Base-by-base conservation (phyloP, 371 early-diverging fungal genomes). In the Zancudomyces culisetae region DNA sequence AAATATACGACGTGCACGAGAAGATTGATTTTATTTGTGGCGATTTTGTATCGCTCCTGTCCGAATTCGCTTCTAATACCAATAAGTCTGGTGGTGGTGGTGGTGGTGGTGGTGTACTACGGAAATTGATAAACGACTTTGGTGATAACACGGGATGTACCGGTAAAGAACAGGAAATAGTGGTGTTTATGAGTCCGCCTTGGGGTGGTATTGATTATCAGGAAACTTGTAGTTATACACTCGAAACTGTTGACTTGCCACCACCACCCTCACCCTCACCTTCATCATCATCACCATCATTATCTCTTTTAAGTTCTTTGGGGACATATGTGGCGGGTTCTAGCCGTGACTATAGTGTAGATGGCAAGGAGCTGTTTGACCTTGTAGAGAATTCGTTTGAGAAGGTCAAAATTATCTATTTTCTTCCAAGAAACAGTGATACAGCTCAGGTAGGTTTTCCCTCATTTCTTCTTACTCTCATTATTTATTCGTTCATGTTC, bases 181-280 rank as follows among this genome's bases (percentile, higher is more conserved):
- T 74, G 0, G 82, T 93, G 2, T 95, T 91, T 54, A 56, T 94
- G 55, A 90, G 89, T 40, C 94, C 95, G 43, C 94, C 95, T 19
- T 95, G 94, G 94, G 93, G 94, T 45, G 93, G 91, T 13, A 22
- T 18, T 13, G 27, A 43, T 10, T n/a, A n/a, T n/a, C n/a, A n/a
- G n/a, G n/a, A n/a, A n/a, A n/a, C n/a, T n/a, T n/a, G n/a, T n/a
- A n/a, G n/a, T n/a, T n/a, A n/a, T n/a, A n/a, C n/a, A n/a, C n/a
- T n/a, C n/a, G n/a, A n/a, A n/a, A n/a, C n/a, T n/a, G n/a, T n/a
- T n/a, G n/a, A n/a, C 23, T 22, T 59, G 30, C 20, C 46, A 41
- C 49, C 48, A 20, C 12, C 46, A 18, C 15, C 21, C 22, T 10
- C 24, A 51, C 13, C 27, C 45, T 21, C 24, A 51, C 15, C 10